Evolutionary conservation across 495 filamentous ascomycete genomes (phyloP), one percentile per base, ranked within the genome.

Genomic region (Penicillium steckii): DNA sequence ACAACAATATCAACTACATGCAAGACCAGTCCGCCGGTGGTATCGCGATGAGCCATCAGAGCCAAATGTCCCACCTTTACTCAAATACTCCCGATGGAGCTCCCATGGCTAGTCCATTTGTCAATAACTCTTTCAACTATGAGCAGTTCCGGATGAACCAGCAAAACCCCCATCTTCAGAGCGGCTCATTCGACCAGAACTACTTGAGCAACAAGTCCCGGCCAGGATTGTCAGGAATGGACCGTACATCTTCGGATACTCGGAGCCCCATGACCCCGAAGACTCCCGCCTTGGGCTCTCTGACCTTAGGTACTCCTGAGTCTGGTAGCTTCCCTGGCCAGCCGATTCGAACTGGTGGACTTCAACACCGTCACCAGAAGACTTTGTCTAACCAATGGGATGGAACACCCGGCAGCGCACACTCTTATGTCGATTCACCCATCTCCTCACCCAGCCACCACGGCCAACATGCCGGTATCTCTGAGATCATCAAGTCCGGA

Each of bases 71-170:
- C 24, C 84, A 88, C 26, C 75, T 85, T 48, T 96, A 84, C 67
- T 95, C 91, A 23, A 86, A 86, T 58, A 95, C 90, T 3, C 91
- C 91, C 7, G 91, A 96, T 41, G 89, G 89, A 19, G 85, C 87
- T 40, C 90, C 91, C 4, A 91, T 95, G 53, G 85, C 90, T 58
- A 95, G 90, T 61, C 91, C 91, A 0, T 96, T 91, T 56, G 78
- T 86, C 22, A 81, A 89, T 43, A 72, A 70, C 52, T 85, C 80
- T 60, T 93, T 90, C 71, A 71, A 84, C 62, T 87, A 86, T 50
- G 76, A 80, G 10, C 87, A 89, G 55, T 90, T 86, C 62, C 72
- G 73, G 15, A 82, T 88, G 74, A 77, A 78, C 52, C 78, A 78
- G 33, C 84, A 80, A 45, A 71, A 77, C 49, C 75, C 50, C 72